Evolutionary conservation across 1,284 basidiomycete species (phyloP), one percentile per base, ranked within the genome.

Genomic region (Austropuccinia psidii): DNA sequence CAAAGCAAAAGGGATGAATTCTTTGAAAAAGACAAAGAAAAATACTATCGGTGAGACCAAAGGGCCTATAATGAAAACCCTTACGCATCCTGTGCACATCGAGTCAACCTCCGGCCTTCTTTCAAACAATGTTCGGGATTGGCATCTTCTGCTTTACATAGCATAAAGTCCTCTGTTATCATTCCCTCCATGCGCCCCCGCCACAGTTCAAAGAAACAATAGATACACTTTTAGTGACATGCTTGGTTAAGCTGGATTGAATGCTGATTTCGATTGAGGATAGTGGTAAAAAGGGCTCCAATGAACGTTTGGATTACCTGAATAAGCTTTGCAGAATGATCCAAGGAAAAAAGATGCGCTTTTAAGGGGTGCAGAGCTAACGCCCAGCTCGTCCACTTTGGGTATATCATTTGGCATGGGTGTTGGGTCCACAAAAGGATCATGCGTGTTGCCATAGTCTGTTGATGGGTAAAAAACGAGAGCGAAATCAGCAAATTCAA

Each of bases 311-410:
- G n/a, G n/a, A 54, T 35, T 39, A 70, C 68, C 68, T 24, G 68
- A 57, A 57, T 57, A 70, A n/a, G 68, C 41, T 41, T 70, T 70
- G 55, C 68, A 70, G 49, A 79, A 94, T 94, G 96, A 88, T 43
- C 93, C 96, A 80, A 98, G 89, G 84, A 98, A 98, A 87, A 98
- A 98, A 15, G 91, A 89, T 4, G 95, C 93, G 77, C 90, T 91
- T 85, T 98, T 98, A 78, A 98, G 84, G 4, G 96, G 96, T 68
- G 89, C 96, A 77, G 92, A 96, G 1, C 93, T 93, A 57, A 85
- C 85, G 68, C 95, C 96, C 64, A 99, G 83, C 83, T 99, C 96
- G 76, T 88, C 85, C 33, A 98, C 92, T 79, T 88, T 88, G 54
- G 94, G 93, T 31, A 92, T 82, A 66, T 86, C 81, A 60, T 84